Evolutionary conservation across 164 flowering plant genomes (phyloP), one percentile per base, ranked within the genome.

Genomic region (Nelumbo lutea): DNA sequence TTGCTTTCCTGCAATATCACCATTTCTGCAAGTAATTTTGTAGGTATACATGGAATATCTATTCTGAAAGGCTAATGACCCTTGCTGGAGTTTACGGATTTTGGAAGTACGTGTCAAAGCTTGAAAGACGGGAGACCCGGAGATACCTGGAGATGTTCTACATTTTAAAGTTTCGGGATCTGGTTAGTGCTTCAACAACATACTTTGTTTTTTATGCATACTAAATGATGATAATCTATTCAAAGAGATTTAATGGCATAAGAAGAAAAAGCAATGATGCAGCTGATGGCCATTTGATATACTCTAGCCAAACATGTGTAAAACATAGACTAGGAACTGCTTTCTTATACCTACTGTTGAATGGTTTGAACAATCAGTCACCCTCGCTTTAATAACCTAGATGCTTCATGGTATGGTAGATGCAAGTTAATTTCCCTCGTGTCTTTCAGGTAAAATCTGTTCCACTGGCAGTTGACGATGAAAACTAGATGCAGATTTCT

Each of bases 141-240:
- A 85, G 99, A 63, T 95, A 95, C 70, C 87, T 95, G 59, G 99
- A 95, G 79, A 95, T 95, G 99, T 95, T 95, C 77, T 92, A 92
- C 86, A 87, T 87, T 75, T 88, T 95, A 15, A 95, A 92, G 78
- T 84, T 84, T 81, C 88, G 99, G 2, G 85, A 86, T 13, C 80
- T 95, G 90, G 99, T 92, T 53, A 84, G 84, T 67, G 48, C 46
- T 67, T 58, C 11, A 10, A 7, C 42, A 5, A 7, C 14, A 53
- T 75, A 4, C 14, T 63, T 58, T 45, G 4, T 42, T 42, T 40
- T 11, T 48, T 48, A 0, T 47, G 15, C 13, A 6, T 50, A 15
- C 53, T 15, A 50, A 64, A 13, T 43, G 64, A 11, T 5, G 8
- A 43, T 2, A 57, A 57, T 5, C 3, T 15, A 57, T 4, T 15